Percentiles rank a stretch among this genome's conserved stretches.
Evolutionary conservation across 306 rosid genomes (phyloP).

Genomic region (Trichosanthes cucumerina): DNA sequence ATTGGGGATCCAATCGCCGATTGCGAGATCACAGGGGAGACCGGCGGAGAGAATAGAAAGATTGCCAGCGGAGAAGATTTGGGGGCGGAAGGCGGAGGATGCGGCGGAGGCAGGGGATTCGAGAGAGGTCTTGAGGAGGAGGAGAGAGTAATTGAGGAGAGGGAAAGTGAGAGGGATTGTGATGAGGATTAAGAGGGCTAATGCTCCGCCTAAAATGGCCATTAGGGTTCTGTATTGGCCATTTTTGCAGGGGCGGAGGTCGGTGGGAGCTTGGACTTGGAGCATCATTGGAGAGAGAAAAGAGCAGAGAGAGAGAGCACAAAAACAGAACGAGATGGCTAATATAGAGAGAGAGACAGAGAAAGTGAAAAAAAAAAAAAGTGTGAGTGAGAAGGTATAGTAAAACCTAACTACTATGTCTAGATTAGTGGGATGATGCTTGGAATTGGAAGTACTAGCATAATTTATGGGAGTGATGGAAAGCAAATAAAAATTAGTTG

Average conservation of each 20-base stretch:
- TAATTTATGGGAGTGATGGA: too few relatives aligned
- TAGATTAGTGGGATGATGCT: too few relatives aligned
- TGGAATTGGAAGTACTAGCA: too few relatives aligned
- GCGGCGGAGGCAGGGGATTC: background rate
- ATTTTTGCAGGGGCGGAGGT: slow-evolving; percentile 2
- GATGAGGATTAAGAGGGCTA: background rate
- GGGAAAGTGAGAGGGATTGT: background rate
- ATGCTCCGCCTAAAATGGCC: background rate
- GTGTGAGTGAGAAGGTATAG: too few relatives aligned
- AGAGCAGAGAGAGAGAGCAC: background rate
- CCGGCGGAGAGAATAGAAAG: slow-evolving; percentile 13
- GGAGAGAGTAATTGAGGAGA: background rate
- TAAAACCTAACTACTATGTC: too few relatives aligned
- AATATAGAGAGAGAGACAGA: background rate
- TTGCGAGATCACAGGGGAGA: slow-evolving; percentile 45
- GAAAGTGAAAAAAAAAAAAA: too few relatives aligned
- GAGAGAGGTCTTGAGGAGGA: slow-evolving; percentile 3
- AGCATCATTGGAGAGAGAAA: background rate
- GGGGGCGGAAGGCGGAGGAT: background rate
- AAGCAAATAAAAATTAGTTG: too few relatives aligned
- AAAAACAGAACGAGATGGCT: background rate
- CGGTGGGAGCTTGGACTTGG: background rate
- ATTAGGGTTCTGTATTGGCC: background rate
- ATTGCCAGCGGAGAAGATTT: background rate
- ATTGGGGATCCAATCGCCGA: slow-evolving; percentile 63